Conservation (phyloP, 768 basidiomycete genomes). For the Panellus pusillus region DNA sequence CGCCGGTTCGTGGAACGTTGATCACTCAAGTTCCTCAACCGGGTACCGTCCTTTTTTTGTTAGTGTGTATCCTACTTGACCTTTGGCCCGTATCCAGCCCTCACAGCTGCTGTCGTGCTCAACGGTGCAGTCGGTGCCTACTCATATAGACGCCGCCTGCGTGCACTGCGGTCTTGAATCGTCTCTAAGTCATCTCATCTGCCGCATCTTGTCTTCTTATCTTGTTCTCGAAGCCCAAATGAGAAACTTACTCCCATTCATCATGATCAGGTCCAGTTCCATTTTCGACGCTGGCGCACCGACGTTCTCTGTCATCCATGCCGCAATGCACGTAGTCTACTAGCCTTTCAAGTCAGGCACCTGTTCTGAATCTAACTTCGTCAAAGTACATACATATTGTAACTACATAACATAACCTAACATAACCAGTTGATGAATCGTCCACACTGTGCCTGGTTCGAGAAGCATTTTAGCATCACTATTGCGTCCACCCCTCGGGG, state of each 20-base stretch:
- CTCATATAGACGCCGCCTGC: too few species aligned
- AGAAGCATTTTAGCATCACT: not conserved
- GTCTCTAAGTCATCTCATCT: not conserved
- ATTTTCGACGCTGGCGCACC: constrained; percentile 7
- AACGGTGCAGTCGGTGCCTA: too few species aligned
- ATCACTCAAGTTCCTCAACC: too few species aligned
- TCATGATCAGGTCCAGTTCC: constrained; percentile 1
- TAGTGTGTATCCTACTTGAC: too few species aligned
- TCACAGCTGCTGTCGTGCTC: too few species aligned
- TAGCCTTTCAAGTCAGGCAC: constrained; percentile 5
- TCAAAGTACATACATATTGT: not conserved
- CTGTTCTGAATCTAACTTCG: not conserved
- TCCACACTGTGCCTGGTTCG: constrained; percentile 5
- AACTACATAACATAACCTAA: too few species aligned
- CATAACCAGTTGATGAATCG: not conserved
- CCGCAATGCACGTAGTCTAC: constrained; percentile 1
- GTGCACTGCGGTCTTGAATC: too few species aligned
- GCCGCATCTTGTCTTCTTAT: constrained; percentile 7
- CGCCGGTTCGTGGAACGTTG: too few species aligned
- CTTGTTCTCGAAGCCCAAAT: constrained; percentile 12
- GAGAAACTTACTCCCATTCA: not conserved
- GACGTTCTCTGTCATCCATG: not conserved
- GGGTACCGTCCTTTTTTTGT: too few species aligned
- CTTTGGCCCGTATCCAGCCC: too few species aligned
- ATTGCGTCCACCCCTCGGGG: not conserved